phyloP scores from a whole-genome alignment of 179 eudicot genomes.

The Spergularia azorica region DNA sequence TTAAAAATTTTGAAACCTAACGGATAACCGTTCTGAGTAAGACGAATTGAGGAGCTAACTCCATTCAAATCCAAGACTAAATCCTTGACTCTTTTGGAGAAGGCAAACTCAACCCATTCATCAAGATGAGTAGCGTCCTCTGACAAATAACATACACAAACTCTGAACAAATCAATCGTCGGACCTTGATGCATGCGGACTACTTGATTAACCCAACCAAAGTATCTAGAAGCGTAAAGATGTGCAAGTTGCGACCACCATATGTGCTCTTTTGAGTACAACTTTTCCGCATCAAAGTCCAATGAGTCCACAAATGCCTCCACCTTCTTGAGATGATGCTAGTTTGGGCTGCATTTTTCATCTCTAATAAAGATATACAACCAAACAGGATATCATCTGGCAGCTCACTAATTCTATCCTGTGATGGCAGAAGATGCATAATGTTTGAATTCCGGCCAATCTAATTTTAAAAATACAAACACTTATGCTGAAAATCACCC shows the following conservation, averaged over 20 bases:
- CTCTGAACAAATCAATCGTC: background rate
- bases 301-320: constrained; percentile 15
- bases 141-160: background rate
- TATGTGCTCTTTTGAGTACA: background rate
- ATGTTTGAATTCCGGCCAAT: too few relatives aligned
- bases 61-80: background rate
- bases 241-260: too few relatives aligned
- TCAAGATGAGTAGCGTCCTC: background rate
- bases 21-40: background rate
- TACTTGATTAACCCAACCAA: constrained; percentile 10
- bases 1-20: constrained; percentile 6
- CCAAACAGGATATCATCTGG: background rate
- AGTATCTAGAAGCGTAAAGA: background rate
- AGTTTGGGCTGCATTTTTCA: constrained; percentile 16
- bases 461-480: too few relatives aligned
- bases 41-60: too few relatives aligned
- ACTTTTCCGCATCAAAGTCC: background rate
- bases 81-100: constrained; percentile 15
- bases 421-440: background rate
- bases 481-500: too few relatives aligned
- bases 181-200: constrained; percentile 8
- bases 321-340: constrained; percentile 11
- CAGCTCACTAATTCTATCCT: constrained; percentile 9
- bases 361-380: background rate
- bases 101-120: constrained; percentile 11